Evolutionary conservation across 208 protist species (phyloP).

Genomic region (Crithidia fasciculata): DNA sequence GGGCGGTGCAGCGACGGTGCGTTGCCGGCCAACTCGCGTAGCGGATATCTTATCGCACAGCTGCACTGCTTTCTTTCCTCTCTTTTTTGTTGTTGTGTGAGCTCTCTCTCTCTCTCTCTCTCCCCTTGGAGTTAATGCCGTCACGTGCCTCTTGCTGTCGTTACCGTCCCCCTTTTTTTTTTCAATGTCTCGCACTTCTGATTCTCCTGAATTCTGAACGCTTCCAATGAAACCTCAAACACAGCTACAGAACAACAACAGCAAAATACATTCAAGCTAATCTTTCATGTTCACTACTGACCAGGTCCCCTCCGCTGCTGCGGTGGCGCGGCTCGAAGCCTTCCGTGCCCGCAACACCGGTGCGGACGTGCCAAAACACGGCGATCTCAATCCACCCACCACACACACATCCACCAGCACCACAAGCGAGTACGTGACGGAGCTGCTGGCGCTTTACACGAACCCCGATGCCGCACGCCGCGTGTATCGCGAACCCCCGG

Average conservation of each 20-base stretch:
- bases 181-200: no score
- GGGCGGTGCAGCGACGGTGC: no score
- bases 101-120: no score
- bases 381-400: constrained; percentile 8
- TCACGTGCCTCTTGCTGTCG: no score
- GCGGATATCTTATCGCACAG: no score
- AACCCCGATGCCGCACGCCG: constrained; percentile 44
- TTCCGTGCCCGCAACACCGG: constrained; percentile 6
- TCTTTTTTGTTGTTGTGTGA: neutral
- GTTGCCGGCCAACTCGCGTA: no score
- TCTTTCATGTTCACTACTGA: constrained; percentile 23
- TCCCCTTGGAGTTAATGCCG: no score
- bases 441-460: constrained; percentile 45
- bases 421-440: constrained; percentile 10
- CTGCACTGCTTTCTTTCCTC: neutral
- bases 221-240: no score
- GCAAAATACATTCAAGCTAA: neutral
- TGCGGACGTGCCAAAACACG: constrained; percentile 12
- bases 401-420: neutral
- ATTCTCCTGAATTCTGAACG: neutral
- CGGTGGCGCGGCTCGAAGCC: constrained; percentile 21
- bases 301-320: constrained; percentile 10
- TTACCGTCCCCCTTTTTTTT: neutral
- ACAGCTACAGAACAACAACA: no score
- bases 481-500: constrained; percentile 47